These are phyloP conservation scores for Raphanus hybrid DNA, from an alignment of 441 rosid species.

Conservation along the genomic window DNA sequence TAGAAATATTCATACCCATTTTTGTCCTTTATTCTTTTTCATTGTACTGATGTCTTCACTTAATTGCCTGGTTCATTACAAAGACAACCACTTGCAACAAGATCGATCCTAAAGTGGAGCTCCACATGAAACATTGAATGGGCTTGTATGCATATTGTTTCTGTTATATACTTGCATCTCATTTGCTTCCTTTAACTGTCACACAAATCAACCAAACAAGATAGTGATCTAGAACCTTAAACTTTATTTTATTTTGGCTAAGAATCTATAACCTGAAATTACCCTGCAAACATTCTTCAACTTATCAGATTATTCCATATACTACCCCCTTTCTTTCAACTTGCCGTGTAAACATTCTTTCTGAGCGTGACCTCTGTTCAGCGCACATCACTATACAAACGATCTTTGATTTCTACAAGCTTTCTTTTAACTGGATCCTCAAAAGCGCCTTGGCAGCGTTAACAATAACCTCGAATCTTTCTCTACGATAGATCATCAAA, in stretches of 20 bases:
- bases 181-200: not conserved
- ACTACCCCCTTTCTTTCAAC: not conserved
- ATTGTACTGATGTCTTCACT: not conserved
- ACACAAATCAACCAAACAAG: not conserved
- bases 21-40: not conserved
- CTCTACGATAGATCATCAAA: not conserved
- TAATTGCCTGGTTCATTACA: not conserved
- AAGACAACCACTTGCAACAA: not conserved
- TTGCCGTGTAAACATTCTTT: not conserved
- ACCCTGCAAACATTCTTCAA: not conserved
- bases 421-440: not conserved
- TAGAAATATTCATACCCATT: not conserved
- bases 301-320: not conserved
- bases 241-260: not conserved
- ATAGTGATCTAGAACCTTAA: not conserved
- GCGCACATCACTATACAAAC: not conserved
- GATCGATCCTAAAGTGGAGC: not conserved
- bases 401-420: not conserved
- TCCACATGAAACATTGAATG: not conserved
- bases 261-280: not conserved
- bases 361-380: slow-evolving; percentile 4
- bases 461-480: not conserved
- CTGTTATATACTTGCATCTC: not conserved
- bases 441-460: slow-evolving; percentile 1
- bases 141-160: not conserved